Evolutionary conservation across 1,284 basidiomycete genomes (phyloP), one percentile per base, ranked within the genome.

Genomic region (Pseudozyma tsukubaensis): DNA sequence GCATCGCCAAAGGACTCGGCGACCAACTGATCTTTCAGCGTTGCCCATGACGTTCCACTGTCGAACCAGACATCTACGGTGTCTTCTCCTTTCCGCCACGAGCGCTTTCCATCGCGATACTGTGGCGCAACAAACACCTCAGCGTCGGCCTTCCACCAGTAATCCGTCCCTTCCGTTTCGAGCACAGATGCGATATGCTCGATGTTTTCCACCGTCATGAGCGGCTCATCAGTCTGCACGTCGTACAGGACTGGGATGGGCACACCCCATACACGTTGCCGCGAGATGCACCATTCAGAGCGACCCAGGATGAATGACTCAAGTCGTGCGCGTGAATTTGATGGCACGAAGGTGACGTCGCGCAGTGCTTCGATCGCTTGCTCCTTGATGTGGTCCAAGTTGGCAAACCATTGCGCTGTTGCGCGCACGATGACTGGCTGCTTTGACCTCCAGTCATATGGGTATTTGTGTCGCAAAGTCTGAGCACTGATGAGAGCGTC

Each of bases 31-130:
- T 87, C 34, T 80, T 80, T 36, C 37, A 97, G 87, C 85, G 94
- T 89, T 1, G 92, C 90, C 97, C 97, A 99, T 1, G 94, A 94
- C 1, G 92, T 91, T 1, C 97, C 97, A 79, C 93, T 96, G 86
- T 99, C 97, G 79, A 99, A 99, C 97, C 97, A 99, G 4, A 99
- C 97, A 83, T 99, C 97, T 89, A 99, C 93, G 0, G 96, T 99
- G 83, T 99, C 97, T 2, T 89, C 90, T 9, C 94, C 92, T 42
- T 78, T 80, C 16, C 64, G 60, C 80, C 80, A 82, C 1, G 35
- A 40, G 19, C 59, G 64, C 19, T 60, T 55, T 4, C 42, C 40
- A 4, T 58, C 43, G 29, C 69, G 72, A 44, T 82, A 72, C 36
- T 65, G 63, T 2, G 80, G 80, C 34, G 80, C 77, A 7, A 84